Base-by-base conservation (phyloP, 2,329 filamentous ascomycete species). In the Trichoderma sp. region DNA sequence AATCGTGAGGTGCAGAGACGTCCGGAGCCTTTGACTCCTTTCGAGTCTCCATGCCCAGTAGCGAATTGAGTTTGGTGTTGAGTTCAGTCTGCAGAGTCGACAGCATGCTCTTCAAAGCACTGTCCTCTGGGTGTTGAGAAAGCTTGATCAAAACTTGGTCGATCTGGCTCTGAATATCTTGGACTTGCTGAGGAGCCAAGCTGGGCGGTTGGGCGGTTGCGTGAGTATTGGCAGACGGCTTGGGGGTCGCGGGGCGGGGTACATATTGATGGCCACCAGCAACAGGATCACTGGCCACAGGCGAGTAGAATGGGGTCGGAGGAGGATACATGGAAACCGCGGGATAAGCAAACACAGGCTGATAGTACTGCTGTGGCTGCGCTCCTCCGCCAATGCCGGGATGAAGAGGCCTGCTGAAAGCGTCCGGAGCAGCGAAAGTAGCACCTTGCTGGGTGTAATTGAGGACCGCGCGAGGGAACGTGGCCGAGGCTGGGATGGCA, bases 61-160 rank as follows among this genome's bases (percentile, higher is more conserved):
- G 28, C 39, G 59, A 65, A 63, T 77, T 73, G 26, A 78, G 34
- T 4, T 70, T 69, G 21, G 58, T 48, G 50, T 77, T 76, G 26
- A 77, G 70, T 50, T 70, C 66, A 44, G 70, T 61, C 57, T 77
- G 76, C 2, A 76, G 67, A n/a, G 51, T 65, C 10, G 71, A 67
- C 43, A 73, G 48, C 9, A 74, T 69, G 7, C 63, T 63, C 17
- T 71, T 70, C n/a, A 77, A 60, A 2, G 62, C 47, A 14, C 39
- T 24, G 28, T 74, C 68, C 19, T 63, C 52, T 3, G 75, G 72
- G 7, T 69, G 63, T 10, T 64, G 66, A 3, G 71, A 68, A 19
- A 77, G 56, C n/a, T 68, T 66, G 10, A 66, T 64, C 65, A 71
- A 70, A 52, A 71, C 72, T 2, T 63, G 57, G 26, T 76, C 71